Evolutionary conservation across 1,284 basidiomycete species (phyloP).

Genomic region (Tausonia pullulans): DNA sequence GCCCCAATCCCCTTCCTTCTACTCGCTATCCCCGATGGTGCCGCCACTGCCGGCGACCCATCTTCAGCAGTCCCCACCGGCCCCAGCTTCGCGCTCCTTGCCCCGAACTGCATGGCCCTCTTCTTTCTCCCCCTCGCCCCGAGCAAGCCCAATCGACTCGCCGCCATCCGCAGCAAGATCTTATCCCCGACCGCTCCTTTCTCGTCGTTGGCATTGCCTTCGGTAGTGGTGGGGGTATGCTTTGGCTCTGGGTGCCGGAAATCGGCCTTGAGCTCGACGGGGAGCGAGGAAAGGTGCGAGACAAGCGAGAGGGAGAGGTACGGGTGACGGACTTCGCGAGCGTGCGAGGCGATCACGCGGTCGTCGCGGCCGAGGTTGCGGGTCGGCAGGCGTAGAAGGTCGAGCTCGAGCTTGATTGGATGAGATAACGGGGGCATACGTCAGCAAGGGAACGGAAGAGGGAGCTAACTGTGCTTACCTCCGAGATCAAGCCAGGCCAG

Average conservation of each 20-base stretch:
- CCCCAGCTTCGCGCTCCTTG: conserved; percentile 77
- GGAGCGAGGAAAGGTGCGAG: conserved; percentile 56
- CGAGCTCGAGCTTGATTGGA: conserved; percentile 61
- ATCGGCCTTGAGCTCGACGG: conserved; percentile 70
- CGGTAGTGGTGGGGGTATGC: neutral
- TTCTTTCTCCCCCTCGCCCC: conserved; percentile 67
- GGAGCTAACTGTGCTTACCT: conserved; percentile 42
- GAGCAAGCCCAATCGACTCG: conserved; percentile 53
- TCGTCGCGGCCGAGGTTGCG: conserved; percentile 92
- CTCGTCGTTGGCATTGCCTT: conserved; percentile 3
- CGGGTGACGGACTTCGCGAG: conserved; percentile 81
- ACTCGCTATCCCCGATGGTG: no score
- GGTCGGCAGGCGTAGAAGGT: conserved; percentile 77
- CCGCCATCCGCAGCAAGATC: conserved; percentile 61
- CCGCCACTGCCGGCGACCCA: no score
- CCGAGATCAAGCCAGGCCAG: conserved; percentile 64
- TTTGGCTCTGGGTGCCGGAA: conserved; percentile 36
- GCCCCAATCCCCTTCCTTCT: no score
- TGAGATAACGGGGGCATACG: neutral
- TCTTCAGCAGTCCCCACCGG: no score
- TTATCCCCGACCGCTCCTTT: conserved; percentile 73
- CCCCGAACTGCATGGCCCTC: conserved; percentile 95
- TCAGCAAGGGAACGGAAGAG: conserved; percentile 7
- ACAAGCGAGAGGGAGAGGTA: conserved; percentile 74
- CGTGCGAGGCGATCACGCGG: conserved; percentile 74